These are phyloP conservation scores for Mrakia hoshinonis DNA, from an alignment of 768 basidiomycete genomes.

Conservation along the genomic window DNA sequence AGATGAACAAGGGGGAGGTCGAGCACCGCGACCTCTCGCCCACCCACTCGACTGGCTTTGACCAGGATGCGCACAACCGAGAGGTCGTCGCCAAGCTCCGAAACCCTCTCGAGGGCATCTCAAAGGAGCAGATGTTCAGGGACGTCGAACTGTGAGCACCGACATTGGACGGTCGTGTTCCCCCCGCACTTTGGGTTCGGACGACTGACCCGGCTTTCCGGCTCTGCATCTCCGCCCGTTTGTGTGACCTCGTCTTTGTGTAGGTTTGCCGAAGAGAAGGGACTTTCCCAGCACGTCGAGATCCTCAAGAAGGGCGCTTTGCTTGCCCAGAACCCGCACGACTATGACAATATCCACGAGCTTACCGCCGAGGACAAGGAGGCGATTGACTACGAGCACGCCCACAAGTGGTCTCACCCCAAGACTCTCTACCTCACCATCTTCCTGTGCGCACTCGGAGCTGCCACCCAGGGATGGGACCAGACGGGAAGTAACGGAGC, in stretches of 20 bases:
- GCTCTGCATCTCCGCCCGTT: not conserved
- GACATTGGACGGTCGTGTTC: not conserved
- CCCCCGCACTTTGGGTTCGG: not conserved
- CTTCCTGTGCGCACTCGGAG: slow-evolving; percentile 15
- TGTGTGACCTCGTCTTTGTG: not conserved
- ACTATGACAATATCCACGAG: slow-evolving; percentile 5
- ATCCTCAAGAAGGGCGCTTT: slow-evolving; percentile 23
- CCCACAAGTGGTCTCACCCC: slow-evolving; percentile 22
- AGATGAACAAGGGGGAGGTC: not conserved
- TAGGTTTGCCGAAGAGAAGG: slow-evolving; percentile 2
- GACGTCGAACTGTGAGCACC: not conserved
- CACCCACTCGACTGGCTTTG: not conserved
- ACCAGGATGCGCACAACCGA: not conserved
- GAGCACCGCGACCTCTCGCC: not conserved
- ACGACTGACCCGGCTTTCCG: not conserved
- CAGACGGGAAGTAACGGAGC: slow-evolving; percentile 49
- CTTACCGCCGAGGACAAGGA: slow-evolving; percentile 13
- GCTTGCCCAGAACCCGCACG: slow-evolving; percentile 22
- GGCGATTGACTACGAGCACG: slow-evolving; percentile 6
- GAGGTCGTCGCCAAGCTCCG: not conserved
- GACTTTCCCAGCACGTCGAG: not conserved
- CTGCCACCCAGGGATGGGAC: slow-evolving; percentile 49
- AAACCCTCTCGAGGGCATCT: not conserved
- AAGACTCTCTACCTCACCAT: slow-evolving; percentile 24
- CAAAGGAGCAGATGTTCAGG: slow-evolving; percentile 3